Percentiles rank a stretch among this genome's conserved stretches.
Evolutionary conservation across 345 rosid species (phyloP).

Genomic region (Toxicodendron radicans): DNA sequence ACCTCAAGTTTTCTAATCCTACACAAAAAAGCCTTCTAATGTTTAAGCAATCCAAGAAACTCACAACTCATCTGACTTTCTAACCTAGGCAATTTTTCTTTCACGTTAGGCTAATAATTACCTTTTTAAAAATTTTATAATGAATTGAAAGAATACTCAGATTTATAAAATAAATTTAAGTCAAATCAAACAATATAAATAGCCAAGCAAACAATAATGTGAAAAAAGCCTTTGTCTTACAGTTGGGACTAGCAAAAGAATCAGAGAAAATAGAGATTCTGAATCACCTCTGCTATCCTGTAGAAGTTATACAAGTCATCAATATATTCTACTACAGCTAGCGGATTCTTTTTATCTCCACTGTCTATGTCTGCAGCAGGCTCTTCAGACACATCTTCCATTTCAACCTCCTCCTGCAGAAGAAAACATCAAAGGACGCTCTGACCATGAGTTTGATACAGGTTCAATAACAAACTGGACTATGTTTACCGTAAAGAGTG

Average conservation of each 20-base stretch:
- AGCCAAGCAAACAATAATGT: neutral
- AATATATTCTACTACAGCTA: constrained; percentile 81
- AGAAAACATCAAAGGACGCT: neutral
- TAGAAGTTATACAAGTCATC: constrained; percentile 68
- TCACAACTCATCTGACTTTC: neutral
- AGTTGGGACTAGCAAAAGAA: neutral
- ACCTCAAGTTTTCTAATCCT: neutral
- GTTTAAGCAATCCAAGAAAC: neutral
- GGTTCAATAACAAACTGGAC: neutral
- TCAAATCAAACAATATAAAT: neutral
- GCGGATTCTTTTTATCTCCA: constrained; percentile 63
- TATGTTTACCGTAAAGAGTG: neutral
- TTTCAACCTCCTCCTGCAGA: constrained; percentile 77
- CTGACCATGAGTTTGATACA: neutral
- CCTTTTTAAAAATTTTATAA: too few relatives aligned
- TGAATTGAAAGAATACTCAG: too few relatives aligned
- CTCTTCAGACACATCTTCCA: constrained; percentile 72
- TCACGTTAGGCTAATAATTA: too few relatives aligned
- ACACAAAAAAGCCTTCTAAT: too few relatives aligned
- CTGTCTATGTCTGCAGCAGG: constrained; percentile 66
- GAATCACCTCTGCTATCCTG: constrained; percentile 71
- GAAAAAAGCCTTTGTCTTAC: neutral
- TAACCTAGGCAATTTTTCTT: too few relatives aligned
- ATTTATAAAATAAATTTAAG: too few relatives aligned
- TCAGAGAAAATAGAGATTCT: neutral